Percentiles rank a stretch among this genome's conserved stretches.
Evolutionary conservation across 208 protist species (phyloP).

Genomic region (Tritrichomonas musculus): DNA sequence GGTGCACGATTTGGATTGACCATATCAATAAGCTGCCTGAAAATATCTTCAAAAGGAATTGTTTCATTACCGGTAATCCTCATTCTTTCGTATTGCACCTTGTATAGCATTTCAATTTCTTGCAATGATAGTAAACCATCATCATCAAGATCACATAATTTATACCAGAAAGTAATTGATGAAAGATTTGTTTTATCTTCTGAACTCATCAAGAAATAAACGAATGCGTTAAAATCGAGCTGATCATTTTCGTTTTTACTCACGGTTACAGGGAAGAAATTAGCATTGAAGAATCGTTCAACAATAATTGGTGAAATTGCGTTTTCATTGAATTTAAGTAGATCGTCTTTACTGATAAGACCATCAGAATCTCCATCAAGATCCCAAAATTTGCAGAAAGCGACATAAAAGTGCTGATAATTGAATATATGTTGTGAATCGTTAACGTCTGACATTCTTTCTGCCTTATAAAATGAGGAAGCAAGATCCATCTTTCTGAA

Average conservation of each 20-base stretch:
- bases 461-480: not conserved
- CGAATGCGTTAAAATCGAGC: not conserved
- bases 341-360: not conserved
- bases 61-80: slow-evolving; percentile 20
- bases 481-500: not conserved
- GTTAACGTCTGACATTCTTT: not conserved
- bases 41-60: not conserved
- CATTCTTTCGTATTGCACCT: not conserved
- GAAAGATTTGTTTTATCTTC: slow-evolving; percentile 18
- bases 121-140: not conserved
- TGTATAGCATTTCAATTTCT: not conserved
- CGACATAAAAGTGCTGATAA: slow-evolving; percentile 26
- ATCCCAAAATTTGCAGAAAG: slow-evolving; percentile 32
- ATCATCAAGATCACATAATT: slow-evolving; percentile 18
- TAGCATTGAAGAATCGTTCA: not conserved
- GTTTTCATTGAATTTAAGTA: slow-evolving; percentile 5
- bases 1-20: not conserved
- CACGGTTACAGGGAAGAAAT: not conserved
- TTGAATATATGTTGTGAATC: slow-evolving; percentile 5
- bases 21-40: not conserved
- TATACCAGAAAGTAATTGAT: slow-evolving; percentile 21
- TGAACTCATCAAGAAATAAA: not conserved
- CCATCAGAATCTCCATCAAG: not conserved
- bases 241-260: too few species aligned
- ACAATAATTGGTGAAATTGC: not conserved